A percentile compares a stretch with the other conserved stretches of the same genome.
Evolutionary conservation across 1,284 basidiomycete genomes (phyloP).

Genomic region (Xerocomus nothofagi): DNA sequence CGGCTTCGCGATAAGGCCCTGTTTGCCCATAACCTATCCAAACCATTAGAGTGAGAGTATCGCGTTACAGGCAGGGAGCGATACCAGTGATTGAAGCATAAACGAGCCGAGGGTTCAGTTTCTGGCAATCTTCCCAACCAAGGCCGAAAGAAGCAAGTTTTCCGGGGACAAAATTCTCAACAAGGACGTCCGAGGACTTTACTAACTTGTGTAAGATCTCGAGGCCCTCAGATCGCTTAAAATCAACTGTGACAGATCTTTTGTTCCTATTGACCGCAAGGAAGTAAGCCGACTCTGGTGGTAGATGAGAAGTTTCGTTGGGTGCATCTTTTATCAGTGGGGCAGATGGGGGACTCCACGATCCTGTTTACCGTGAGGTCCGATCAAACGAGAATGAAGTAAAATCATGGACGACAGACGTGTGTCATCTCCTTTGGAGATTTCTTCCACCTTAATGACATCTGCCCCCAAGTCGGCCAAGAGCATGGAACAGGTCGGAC

Average conservation of each 20-base stretch:
- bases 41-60: constrained; percentile 5
- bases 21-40: constrained; percentile 87
- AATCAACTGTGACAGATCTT: constrained; percentile 83
- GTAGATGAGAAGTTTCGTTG: constrained; percentile 61
- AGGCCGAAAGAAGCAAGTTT: constrained; percentile 86
- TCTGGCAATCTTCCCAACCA: constrained; percentile 80
- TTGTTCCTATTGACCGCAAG: constrained; percentile 89
- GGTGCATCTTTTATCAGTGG: constrained; percentile 54
- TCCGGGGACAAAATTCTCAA: constrained; percentile 85
- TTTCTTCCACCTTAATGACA: constrained; percentile 88
- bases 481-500: constrained; percentile 88
- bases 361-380: constrained; percentile 45
- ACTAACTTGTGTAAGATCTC: constrained; percentile 78
- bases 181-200: constrained; percentile 78
- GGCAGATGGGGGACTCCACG: constrained; percentile 81
- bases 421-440: constrained; percentile 86
- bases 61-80: background rate
- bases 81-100: constrained; percentile 88
- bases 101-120: constrained; percentile 80
- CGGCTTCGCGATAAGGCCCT: constrained; percentile 79
- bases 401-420: constrained; percentile 45
- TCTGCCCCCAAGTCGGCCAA: constrained; percentile 88
- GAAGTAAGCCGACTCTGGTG: constrained; percentile 93
- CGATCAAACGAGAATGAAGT: constrained; percentile 9
- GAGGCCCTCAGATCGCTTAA: constrained; percentile 80